Evolutionary conservation across 768 basidiomycete species (phyloP), one percentile per base, ranked within the genome.

Genomic region (Naganishia kalamii): DNA sequence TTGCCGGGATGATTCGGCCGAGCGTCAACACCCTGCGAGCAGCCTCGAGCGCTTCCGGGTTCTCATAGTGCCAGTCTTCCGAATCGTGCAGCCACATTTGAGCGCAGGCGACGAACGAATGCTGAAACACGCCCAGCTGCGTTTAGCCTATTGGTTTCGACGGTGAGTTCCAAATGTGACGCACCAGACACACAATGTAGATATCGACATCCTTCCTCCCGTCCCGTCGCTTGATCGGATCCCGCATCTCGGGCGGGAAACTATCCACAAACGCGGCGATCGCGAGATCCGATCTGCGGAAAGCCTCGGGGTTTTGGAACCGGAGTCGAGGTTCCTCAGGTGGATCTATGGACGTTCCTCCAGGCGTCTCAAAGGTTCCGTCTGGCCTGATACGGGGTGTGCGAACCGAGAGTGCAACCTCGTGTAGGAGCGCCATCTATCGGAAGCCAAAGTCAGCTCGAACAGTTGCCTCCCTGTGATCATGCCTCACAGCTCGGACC

Each of bases 41-140:
- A 3, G 47, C 51, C 33, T 64, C 27, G n/a, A 54, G 27, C 21
- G 63, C 63, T 44, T 51, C 63, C 23, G 63, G 50, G 19, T 64
- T 64, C 30, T 64, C 63, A 21, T 32, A 51, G n/a, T 29, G 50
- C 50, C 47, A 47, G 25, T 57, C 49, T 21, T 64, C 63, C 3
- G 50, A 43, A n/a, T 64, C 63, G 13, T 64, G 50, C 7, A 64
- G 43, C 63, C 63, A 64, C 50, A 64, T 47, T 27, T 64, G 40
- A 3, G 51, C 63, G 21, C 50, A 41, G 19, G 50, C 44, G 13
- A 64, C 32, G 41, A 43, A 57, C 15, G 40, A 47, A 52, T 64
- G 60, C 60, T 61, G 19, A 4, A 12, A 15, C 8, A 2, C 6
- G 3, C 11, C 23, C 19, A 21, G 13, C 0, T 13, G 19, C 2